These are phyloP conservation scores for Strombidium stylifer DNA, from an alignment of 73 alveolate genomes.

Conservation along the genomic window DNA sequence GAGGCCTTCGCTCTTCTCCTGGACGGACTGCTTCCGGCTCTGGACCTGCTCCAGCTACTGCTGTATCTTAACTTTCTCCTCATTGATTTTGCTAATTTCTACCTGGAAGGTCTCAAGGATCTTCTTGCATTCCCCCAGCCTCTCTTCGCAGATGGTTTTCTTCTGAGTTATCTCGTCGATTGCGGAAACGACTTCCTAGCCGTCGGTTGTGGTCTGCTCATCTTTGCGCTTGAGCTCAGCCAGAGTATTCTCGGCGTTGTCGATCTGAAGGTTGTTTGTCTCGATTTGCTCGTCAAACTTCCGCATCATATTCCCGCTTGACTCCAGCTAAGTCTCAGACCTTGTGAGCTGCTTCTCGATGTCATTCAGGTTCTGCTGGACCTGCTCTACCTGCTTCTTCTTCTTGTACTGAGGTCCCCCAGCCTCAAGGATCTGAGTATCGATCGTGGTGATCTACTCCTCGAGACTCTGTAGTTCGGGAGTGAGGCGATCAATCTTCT, in stretches of 20 bases:
- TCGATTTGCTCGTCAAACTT: constrained; percentile 42
- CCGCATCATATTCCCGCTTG: constrained; percentile 28
- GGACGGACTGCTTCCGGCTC: background rate
- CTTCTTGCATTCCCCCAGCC: constrained; percentile 27
- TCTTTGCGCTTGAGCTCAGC: constrained; percentile 22
- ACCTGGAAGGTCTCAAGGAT: constrained; percentile 25
- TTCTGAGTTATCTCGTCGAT: constrained; percentile 53
- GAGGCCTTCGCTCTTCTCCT: constrained; percentile 22
- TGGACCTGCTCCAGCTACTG: constrained; percentile 29
- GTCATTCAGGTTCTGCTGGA: constrained; percentile 50
- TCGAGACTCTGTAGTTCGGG: constrained; percentile 18
- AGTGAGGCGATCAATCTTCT: background rate
- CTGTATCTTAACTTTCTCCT: constrained; percentile 42
- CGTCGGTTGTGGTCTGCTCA: constrained; percentile 39
- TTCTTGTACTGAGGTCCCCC: constrained; percentile 44
- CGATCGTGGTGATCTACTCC: constrained; percentile 11
- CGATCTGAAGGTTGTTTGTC: constrained; percentile 43
- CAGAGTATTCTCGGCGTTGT: constrained; percentile 24
- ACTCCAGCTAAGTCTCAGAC: constrained; percentile 40
- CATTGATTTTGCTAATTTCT: constrained; percentile 28
- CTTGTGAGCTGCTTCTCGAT: constrained; percentile 60
- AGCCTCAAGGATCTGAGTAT: constrained; percentile 25
- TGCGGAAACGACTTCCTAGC: constrained; percentile 48
- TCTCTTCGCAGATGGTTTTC: constrained; percentile 34
- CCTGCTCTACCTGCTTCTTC: constrained; percentile 51